Evolutionary conservation across 139 green algal species (phyloP).

Genomic region (Protoeuglena noctilucae): DNA sequence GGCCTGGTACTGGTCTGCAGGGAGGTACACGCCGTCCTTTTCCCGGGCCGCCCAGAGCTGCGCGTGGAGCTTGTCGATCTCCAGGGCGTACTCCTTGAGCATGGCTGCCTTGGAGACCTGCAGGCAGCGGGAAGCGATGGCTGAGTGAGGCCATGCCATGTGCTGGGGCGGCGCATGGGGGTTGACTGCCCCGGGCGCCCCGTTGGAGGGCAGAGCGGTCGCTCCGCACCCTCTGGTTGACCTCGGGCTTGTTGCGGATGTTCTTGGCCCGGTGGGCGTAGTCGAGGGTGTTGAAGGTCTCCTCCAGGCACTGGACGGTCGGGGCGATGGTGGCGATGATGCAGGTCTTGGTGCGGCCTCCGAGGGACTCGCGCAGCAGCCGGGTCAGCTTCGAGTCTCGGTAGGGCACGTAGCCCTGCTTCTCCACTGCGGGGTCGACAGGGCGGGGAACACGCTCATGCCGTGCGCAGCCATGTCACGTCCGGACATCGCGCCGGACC

Average conservation of each 20-base stretch:
- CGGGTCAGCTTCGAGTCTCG: constrained; percentile 93
- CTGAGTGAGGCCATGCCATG: too few relatives aligned
- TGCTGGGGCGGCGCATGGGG: too few relatives aligned
- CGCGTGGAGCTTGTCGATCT: constrained; percentile 86
- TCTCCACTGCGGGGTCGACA: too few relatives aligned
- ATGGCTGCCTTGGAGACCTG: constrained; percentile 80
- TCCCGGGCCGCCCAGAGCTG: constrained; percentile 55
- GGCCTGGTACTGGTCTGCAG: constrained; percentile 21
- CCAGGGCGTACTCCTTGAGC: constrained; percentile 82
- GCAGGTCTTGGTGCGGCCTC: constrained; percentile 75
- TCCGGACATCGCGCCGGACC: too few relatives aligned
- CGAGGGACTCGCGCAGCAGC: constrained; percentile 86
- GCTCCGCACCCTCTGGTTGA: too few relatives aligned
- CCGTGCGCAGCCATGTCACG: too few relatives aligned
- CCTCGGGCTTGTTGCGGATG: constrained; percentile 91
- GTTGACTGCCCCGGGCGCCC: too few relatives aligned
- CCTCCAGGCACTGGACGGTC: constrained; percentile 68
- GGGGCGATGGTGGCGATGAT: constrained; percentile 97
- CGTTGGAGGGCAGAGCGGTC: too few relatives aligned
- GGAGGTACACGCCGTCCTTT: constrained; percentile 81
- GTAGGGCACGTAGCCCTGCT: constrained; percentile 44
- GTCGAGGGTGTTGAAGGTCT: constrained; percentile 92
- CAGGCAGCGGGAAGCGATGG: too few relatives aligned
- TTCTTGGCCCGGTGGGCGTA: constrained; percentile 95
- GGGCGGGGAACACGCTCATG: too few relatives aligned